These are phyloP conservation scores for Linnemannia schmuckeri DNA, from an alignment of 192 early-diverging fungal species.

Conservation along the genomic window DNA sequence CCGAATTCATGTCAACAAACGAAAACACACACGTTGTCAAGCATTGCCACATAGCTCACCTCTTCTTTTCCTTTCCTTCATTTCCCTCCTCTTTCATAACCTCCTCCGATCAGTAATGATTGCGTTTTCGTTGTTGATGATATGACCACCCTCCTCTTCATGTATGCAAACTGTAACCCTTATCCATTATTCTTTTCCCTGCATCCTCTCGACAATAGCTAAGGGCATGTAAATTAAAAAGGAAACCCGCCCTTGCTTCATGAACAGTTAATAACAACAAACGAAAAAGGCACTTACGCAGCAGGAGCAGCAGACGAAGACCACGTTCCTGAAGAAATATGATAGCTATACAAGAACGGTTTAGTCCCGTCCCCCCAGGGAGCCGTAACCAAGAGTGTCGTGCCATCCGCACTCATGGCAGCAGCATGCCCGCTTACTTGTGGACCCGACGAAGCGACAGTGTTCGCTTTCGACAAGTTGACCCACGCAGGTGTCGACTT, in stretches of 20 bases:
- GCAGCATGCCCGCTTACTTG: constrained; percentile 3
- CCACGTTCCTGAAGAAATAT: constrained; percentile 23
- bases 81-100: neutral
- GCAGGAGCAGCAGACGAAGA: constrained; percentile 26
- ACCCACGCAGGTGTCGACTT: constrained; percentile 14
- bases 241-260: neutral
- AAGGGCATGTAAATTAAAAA: too few species aligned
- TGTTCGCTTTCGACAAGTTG: constrained; percentile 10
- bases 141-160: neutral
- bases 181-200: neutral
- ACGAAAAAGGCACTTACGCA: constrained; percentile 27
- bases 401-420: constrained; percentile 32
- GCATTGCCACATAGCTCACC: neutral
- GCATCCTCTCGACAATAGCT: too few species aligned
- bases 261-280: neutral
- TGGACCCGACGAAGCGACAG: neutral
- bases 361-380: constrained; percentile 7
- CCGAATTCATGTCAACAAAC: neutral
- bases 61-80: neutral
- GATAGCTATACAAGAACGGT: constrained; percentile 24
- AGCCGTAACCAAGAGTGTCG: constrained; percentile 30
- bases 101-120: neutral
- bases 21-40: neutral
- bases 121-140: neutral
- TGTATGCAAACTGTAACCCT: neutral